Evolutionary conservation across 768 basidiomycete species (phyloP), one percentile per base, ranked within the genome.

Genomic region (Hygrophoropsis aurantiaca): DNA sequence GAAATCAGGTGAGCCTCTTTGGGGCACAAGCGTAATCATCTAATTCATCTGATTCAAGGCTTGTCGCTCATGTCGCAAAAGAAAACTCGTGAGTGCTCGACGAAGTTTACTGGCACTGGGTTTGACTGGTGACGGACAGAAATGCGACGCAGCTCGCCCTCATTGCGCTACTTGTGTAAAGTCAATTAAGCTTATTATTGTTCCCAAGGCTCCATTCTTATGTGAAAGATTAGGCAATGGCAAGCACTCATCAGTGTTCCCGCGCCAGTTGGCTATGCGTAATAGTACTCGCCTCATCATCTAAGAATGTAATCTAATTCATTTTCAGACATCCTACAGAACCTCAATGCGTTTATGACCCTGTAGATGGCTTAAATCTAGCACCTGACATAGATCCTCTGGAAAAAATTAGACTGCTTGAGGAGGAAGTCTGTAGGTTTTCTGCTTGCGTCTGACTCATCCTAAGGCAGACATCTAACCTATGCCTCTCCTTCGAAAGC

Each of bases 141-240:
- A 90, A 86, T 93, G 90, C 55, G 90, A 93, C 66, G 90, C 90
- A 34, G 78, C 84, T 34, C 84, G 90, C 52, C 90, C 90, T 11
- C 87, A 91, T 62, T 93, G 90, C 61, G 77, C 81, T 34, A 90
- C 90, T 43, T 92, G 90, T 58, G 79, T 89, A 50, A 90, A 85
- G 88, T 89, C 56, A 58, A 82, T 75, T 41, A n/a, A 19, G n/a
- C n/a, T 24, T 44, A 25, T n/a, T 41, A 35, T 33, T 44, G 48
- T 25, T 24, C 19, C 41, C 21, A 3, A 16, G 15, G 49, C 13
- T 18, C 11, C 9, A 10, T 6, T 47, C 40, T 44, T 13, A 37
- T 8, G 1, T 10, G n/a, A 25, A 8, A 50, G 32, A 34, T 16
- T 47, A 90, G 87, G 67, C 84, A 89, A 64, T 90, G 89, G 87